Conservation (phyloP, 2,329 filamentous ascomycete species). For the Cladosporium sp. region DNA sequence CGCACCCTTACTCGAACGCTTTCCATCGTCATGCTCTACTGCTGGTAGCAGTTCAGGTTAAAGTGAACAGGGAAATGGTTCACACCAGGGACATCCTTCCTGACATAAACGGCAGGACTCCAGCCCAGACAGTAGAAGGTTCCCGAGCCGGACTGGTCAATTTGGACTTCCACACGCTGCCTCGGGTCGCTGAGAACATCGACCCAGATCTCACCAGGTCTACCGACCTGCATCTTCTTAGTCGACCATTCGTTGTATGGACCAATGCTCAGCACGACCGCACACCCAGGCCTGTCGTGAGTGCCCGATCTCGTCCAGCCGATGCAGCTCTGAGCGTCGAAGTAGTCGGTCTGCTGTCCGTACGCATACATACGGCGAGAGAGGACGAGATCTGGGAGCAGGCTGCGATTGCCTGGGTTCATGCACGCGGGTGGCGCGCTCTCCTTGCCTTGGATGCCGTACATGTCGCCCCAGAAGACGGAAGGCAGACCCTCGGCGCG, state of each 20-base stretch:
- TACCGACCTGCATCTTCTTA: slow-evolving; percentile 61
- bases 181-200: slow-evolving; percentile 54
- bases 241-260: slow-evolving; percentile 9
- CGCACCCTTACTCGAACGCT: neutral
- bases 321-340: slow-evolving; percentile 57
- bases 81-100: slow-evolving; percentile 50
- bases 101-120: slow-evolving; percentile 61
- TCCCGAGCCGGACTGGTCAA: slow-evolving; percentile 58
- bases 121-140: slow-evolving; percentile 52
- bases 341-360: slow-evolving; percentile 61
- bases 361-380: slow-evolving; percentile 65
- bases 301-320: slow-evolving; percentile 55
- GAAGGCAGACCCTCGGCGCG: slow-evolving; percentile 60
- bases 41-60: slow-evolving; percentile 14
- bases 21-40: neutral
- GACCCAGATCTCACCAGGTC: slow-evolving; percentile 58
- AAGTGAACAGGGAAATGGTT: slow-evolving; percentile 35
- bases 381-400: slow-evolving; percentile 56
- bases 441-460: slow-evolving; percentile 55
- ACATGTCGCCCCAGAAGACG: slow-evolving; percentile 68
- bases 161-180: slow-evolving; percentile 51
- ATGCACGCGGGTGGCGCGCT: slow-evolving; percentile 44
- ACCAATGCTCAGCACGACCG: slow-evolving; percentile 30
- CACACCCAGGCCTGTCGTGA: slow-evolving; percentile 35
- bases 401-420: slow-evolving; percentile 15